Base-by-base conservation (phyloP, 495 filamentous ascomycete species). In the Penicillium fimorum region DNA sequence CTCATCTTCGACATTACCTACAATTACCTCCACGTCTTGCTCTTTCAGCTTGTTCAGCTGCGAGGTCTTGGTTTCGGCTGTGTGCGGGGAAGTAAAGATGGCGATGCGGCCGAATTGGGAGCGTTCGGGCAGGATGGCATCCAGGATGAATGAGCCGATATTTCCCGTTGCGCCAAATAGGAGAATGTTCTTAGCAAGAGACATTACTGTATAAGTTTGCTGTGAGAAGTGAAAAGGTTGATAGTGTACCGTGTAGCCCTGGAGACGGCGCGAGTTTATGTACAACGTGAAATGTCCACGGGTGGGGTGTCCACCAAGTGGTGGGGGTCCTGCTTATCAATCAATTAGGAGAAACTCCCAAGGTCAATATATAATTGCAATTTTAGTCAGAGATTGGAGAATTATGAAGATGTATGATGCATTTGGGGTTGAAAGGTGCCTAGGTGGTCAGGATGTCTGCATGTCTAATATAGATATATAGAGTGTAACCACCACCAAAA, bases 91-190 rank as follows among this genome's bases (percentile, higher is more conserved):
- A 5, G 87, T 91, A 68, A 89, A 87, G 57, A 90, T 78, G 6
- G 74, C 76, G 37, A 91, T 64, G 29, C 76, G 76, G 53, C 66
- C 70, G 65, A 87, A 82, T n/a, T 70, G 57, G 4, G 72, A 67
- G 40, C 82, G 80, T 17, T 80, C 74, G 33, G 71, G 68, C 47
- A 89, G 58, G 40, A 91, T 76, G 25, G 82, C 78, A 22, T 77
- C 59, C 8, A 80, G 77, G 65, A 91, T 89, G 71, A 83, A 82
- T 18, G 74, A 65, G 57, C 87, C 87, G 52, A 91, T 90, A 37
- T 70, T 67, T 47, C 87, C 87, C 5, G 87, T 90, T 17, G 85
- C 87, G 17, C 87, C 87, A 65, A 91, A 81, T 50, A 90, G 73
- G 37, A 91, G 80, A 47, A 91, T 72, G 40, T 82, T 82, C 50